Evolutionary conservation across 257 asterid species (phyloP), one percentile per base, ranked within the genome.

Genomic region (Catharanthus roseus): DNA sequence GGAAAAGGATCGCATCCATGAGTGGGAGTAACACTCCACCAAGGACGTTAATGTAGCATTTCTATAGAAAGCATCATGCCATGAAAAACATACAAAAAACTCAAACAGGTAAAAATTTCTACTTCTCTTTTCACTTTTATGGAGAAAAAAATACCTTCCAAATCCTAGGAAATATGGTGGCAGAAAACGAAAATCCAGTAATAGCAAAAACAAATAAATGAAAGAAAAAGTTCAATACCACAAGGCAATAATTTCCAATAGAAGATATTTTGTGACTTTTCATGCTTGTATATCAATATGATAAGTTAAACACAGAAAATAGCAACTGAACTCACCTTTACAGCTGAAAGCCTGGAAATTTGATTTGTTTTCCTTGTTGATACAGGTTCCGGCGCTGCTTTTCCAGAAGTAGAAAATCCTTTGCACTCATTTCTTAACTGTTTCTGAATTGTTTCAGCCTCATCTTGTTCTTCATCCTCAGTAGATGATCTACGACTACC

Each of bases 261-360:
- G 38, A 26, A 24, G 65, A 56, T 26, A 28, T 4, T 26, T 26
- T 16, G 13, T 7, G n/a, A 44, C 28, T 64, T 39, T 64, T 64
- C 11, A 10, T 24, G 6, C 26, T 15, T 42, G 19, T 60, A 62
- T 60, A 62, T 60, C 9, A 15, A 50, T 12, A 41, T 51, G 4
- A 19, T 38, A 31, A 44, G 15, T 23, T 10, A 13, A 45, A 23
- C 24, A 55, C 5, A 67, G 34, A 28, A 42, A 49, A 58, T 39
- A 31, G 36, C 39, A 3, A 56, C 5, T 12, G 15, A 54, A 6
- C 23, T 83, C 79, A 85, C 87, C 90, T 77, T 77, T 69, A 38
- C 73, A 33, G 39, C 38, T 34, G 39, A 62, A 28, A 42, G 51
- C 77, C 19, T 45, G 62, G 81, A 51, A 55, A 51, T 29, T 44